Base-by-base conservation (phyloP, 257 asterid genomes). In the Solanum chaucha region DNA sequence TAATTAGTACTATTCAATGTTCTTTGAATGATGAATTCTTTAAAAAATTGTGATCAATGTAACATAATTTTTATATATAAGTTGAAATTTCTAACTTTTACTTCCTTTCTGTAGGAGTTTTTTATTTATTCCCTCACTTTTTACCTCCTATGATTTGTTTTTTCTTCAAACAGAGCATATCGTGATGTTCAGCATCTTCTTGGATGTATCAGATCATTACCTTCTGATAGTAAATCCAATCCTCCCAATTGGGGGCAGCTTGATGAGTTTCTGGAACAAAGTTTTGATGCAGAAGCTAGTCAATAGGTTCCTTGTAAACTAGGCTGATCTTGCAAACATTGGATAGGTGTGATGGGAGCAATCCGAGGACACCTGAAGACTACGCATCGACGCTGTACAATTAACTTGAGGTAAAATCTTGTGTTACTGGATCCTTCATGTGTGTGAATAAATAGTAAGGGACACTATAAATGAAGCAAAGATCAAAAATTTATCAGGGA, bases 171-270 rank as follows among this genome's bases (percentile, higher is more conserved):
- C 97, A 97, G 99, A 87, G 94, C 92, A 26, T 87, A 89, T 48
- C 91, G 92, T 26, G 99, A 97, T 77, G 86, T 96, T 87, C 93
- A 94, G 92, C 96, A 94, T 86, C 87, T 97, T 83, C 98, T 97
- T 86, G 98, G 94, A 88, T 93, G 98, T 92, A 97, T 97, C 94
- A 92, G 99, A 91, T 91, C 99, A 10, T 89, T 97, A 87, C 99
- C 99, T 73, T 93, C 98, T 87, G 97, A 93, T 70, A 93, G 92
- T 88, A 89, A 92, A 91, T 90, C 98, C 59, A 88, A 85, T 84
- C 93, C 92, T 8, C 94, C 90, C 78, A 97, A 97, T 86, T 92
- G 96, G 96, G 99, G 99, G 87, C 93, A 86, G 40, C 99, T 97
- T 58, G 99, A 97, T 92, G 98, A 93, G 89, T 93, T 93, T 91